Base-by-base conservation (phyloP, 2,329 filamentous ascomycete species). In the Fragosphaeria purpurea region DNA sequence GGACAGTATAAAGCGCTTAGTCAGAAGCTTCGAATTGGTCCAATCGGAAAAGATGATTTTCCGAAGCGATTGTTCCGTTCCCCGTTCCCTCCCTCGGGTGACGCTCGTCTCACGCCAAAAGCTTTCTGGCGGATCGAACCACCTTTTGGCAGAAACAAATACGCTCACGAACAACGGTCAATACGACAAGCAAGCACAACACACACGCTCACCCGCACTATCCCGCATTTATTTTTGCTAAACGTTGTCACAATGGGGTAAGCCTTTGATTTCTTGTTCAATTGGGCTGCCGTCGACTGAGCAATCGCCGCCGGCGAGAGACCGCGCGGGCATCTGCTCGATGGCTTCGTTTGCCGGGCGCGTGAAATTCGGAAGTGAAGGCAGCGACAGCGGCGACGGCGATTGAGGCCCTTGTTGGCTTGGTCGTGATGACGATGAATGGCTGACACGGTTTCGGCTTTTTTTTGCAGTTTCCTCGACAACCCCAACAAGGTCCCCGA, bases 401-500 rank as follows among this genome's bases (percentile, higher is more conserved):
- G 22, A 22, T 22, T 22, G 22, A 22, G 22, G 22, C 22, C 22
- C 22, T 22, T 22, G 22, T 22, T 22, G 3, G 22, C 31, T 7
- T 33, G 39, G 30, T 34, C 48, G 22, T 22, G 30, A 22, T 41
- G 31, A 5, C 33, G 33, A 45, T 22, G 13, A 22, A 22, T 48
- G 58, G 58, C 64, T 66, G 60, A 68, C 57, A 12, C 10, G n/a
- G 6, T 46, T 53, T 54, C 35, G 35, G 11, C 55, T 42, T 49
- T 50, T 37, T 34, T 42, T 40, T 52, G 51, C 60, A 79, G 77
- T 64, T 63, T 83, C 65, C 59, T 88, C 72, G 74, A 86, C 77
- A 82, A 83, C 68, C 76, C 79, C 67, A 91, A 91, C 79, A 79
- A 77, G 63, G 86, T 90, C 62, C 84, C 85, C 51, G 62, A 85